These are phyloP conservation scores for Reticulascus tulasneorum DNA, from an alignment of 2,329 filamentous ascomycete genomes.

Conservation along the genomic window DNA sequence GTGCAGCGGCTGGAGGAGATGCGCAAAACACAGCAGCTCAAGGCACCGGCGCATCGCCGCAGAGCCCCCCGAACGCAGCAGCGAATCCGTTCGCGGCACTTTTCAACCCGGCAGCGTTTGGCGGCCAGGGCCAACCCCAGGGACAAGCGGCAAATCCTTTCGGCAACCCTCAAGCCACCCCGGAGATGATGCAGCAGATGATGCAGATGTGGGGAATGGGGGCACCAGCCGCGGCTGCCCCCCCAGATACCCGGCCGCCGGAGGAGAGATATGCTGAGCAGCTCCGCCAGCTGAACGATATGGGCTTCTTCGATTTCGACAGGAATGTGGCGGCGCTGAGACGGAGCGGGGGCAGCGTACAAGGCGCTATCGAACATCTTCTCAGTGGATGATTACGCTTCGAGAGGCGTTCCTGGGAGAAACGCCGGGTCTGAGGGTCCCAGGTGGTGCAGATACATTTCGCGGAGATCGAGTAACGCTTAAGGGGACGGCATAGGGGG, in stretches of 20 bases:
- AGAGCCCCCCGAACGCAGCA: conserved; percentile 24
- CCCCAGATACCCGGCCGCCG: conserved; percentile 79
- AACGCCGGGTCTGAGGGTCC: too few species aligned
- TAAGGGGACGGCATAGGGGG: too few species aligned
- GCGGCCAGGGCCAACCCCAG: conserved; percentile 22
- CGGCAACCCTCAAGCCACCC: conserved; percentile 38
- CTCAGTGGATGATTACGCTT: conserved; percentile 30
- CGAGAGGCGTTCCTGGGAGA: conserved; percentile 1
- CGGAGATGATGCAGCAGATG: conserved; percentile 53
- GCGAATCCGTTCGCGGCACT: conserved; percentile 67
- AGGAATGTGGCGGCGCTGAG: conserved; percentile 84
- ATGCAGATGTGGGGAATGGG: conserved; percentile 44
- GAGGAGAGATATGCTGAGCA: conserved; percentile 92
- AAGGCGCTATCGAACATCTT: conserved; percentile 81
- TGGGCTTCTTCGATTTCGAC: conserved; percentile 98
- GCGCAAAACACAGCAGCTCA: conserved; percentile 10
- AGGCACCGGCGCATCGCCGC: conserved; percentile 14
- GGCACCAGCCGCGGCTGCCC: conserved; percentile 39
- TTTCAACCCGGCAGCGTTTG: conserved; percentile 38
- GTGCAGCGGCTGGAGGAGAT: conserved; percentile 11
- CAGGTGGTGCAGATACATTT: too few species aligned
- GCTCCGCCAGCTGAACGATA: conserved; percentile 90
- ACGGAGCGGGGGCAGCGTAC: conserved; percentile 87
- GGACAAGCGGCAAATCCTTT: conserved; percentile 33
- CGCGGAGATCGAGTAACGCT: too few species aligned